Percentiles rank a stretch among this genome's conserved stretches.
These are phyloP conservation scores for Berberis vulgaris DNA, from an alignment of 164 flowering plant species.

Conservation along the genomic window DNA sequence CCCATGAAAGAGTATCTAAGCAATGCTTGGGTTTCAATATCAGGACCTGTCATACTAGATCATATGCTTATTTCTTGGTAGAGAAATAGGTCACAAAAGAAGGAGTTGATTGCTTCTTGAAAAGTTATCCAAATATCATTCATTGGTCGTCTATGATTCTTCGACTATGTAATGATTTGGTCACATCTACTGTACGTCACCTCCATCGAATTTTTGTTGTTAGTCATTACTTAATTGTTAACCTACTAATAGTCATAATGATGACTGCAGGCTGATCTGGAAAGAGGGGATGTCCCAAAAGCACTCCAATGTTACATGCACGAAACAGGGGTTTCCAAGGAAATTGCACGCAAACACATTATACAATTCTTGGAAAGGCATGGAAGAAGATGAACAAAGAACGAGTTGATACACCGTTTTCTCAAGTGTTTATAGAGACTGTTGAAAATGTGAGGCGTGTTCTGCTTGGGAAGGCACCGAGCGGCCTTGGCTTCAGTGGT, in stretches of 20 bases:
- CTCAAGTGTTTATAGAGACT: not conserved
- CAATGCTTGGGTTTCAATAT: conserved; percentile 4
- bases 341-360: not conserved
- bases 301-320: conserved; percentile 1
- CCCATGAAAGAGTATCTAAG: not conserved
- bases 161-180: not conserved
- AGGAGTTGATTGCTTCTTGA: not conserved
- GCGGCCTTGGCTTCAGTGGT: too few species aligned
- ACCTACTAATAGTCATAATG: not conserved
- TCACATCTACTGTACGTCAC: not conserved
- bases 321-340: not conserved
- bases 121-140: not conserved
- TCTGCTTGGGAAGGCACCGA: too few species aligned
- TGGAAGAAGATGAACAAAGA: conserved; percentile 3
- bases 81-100: not conserved
- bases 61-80: not conserved
- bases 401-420: not conserved
- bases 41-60: not conserved
- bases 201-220: not conserved
- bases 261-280: not conserved
- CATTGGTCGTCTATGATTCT: conserved; percentile 1
- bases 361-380: not conserved
- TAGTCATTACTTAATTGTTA: not conserved
- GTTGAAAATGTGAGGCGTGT: not conserved
- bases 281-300: conserved; percentile 3